Evolutionary conservation across 148 eudicot genomes (phyloP).

Genomic region (Drosera capensis): DNA sequence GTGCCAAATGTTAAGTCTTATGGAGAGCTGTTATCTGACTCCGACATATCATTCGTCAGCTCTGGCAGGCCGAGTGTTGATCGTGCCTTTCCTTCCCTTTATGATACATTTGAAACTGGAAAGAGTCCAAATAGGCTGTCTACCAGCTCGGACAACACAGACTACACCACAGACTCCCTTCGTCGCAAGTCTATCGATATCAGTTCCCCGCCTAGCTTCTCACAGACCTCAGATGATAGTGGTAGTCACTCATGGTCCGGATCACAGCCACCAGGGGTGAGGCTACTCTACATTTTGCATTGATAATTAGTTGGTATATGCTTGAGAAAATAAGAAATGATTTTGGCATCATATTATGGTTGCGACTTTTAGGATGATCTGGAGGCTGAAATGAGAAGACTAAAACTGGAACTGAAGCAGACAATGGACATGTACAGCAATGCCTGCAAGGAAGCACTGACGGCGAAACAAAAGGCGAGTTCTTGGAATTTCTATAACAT

Average conservation of each 20-base stretch:
- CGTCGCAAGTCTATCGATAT: conserved; percentile 29
- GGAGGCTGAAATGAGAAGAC: no score
- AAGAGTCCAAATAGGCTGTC: conserved; percentile 30
- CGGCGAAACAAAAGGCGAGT: no score
- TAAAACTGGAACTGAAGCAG: no score
- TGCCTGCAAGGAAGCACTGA: no score
- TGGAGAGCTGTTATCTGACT: conserved; percentile 40
- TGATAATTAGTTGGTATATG: conserved; percentile 7
- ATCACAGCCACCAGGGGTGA: conserved; percentile 14
- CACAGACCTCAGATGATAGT: conserved; percentile 14
- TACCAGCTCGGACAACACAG: conserved; percentile 36
- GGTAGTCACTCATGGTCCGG: conserved; percentile 7
- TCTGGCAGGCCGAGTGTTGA: conserved; percentile 59
- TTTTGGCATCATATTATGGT: no score
- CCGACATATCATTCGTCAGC: conserved; percentile 60
- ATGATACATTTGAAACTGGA: conserved; percentile 22
- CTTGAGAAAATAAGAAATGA: no score
- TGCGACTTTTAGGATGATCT: no score
- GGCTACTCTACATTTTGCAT: background rate
- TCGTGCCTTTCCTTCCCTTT: conserved; percentile 12
- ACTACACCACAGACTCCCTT: conserved; percentile 21
- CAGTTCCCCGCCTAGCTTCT: conserved; percentile 16
- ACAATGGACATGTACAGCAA: no score
- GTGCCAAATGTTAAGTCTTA: conserved; percentile 44
- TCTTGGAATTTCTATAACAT: no score